A percentile compares a stretch with the other conserved stretches of the same genome.
Evolutionary conservation across 1,284 basidiomycete genomes (phyloP).

Genomic region (Ustilago esculenta): DNA sequence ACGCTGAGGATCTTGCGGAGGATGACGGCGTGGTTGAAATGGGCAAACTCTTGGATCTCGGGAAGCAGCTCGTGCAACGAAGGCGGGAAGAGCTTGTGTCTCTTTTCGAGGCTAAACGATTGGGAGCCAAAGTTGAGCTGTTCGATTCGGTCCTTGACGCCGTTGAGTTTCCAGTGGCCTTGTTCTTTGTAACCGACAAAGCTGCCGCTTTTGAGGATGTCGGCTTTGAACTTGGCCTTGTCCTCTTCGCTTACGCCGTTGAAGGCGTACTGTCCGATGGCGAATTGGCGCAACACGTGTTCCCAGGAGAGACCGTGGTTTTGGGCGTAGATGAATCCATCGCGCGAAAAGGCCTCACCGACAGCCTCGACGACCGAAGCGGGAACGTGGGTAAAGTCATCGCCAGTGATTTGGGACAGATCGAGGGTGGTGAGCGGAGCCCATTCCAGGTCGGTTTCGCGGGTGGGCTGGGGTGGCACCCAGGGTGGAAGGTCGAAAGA

Average conservation of each 20-base stretch:
- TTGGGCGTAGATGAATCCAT: constrained; percentile 65
- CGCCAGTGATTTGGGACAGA: constrained; percentile 56
- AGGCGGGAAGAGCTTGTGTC: constrained; percentile 47
- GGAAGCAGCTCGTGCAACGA: constrained; percentile 54
- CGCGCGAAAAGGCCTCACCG: constrained; percentile 55
- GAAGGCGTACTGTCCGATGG: constrained; percentile 65
- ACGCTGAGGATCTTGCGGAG: constrained; percentile 68
- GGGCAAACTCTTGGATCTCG: constrained; percentile 68
- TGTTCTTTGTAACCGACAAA: constrained; percentile 69
- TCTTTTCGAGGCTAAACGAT: constrained; percentile 52
- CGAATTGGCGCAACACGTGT: constrained; percentile 62
- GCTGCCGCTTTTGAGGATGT: constrained; percentile 57
- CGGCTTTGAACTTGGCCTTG: constrained; percentile 60
- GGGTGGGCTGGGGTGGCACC: constrained; percentile 55
- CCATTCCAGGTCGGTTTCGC: constrained; percentile 61
- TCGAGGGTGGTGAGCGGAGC: constrained; percentile 63
- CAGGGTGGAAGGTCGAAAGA: constrained; percentile 46
- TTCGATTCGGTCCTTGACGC: constrained; percentile 68
- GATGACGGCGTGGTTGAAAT: constrained; percentile 67
- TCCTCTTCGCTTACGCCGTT: constrained; percentile 54
- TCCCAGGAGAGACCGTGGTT: constrained; percentile 64
- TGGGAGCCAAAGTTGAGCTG: constrained; percentile 69
- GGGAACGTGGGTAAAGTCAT: constrained; percentile 58
- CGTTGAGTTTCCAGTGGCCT: constrained; percentile 68
- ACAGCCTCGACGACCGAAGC: constrained; percentile 51